Percentiles rank a stretch among this genome's conserved stretches.
These are phyloP conservation scores for Batrachochytrium dendrobatidis DNA, from an alignment of 371 early-diverging fungal species.

Conservation along the genomic window DNA sequence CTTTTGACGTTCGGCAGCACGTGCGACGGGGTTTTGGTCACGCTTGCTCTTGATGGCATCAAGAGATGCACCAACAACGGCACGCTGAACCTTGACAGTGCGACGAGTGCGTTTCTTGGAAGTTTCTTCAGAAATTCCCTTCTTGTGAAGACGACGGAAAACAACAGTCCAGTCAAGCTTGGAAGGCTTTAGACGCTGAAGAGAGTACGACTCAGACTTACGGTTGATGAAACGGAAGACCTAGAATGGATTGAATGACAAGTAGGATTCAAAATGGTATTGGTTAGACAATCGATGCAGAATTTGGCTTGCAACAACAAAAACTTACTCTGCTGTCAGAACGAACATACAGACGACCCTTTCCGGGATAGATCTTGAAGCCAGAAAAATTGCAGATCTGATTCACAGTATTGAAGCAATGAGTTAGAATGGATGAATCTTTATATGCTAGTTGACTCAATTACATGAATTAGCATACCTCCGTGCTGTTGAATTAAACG, in stretches of 20 bases:
- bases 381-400: conserved; percentile 86
- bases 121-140: conserved; percentile 93
- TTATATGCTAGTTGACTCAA: too few species aligned
- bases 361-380: conserved; percentile 97
- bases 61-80: conserved; percentile 89
- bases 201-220: conserved; percentile 92
- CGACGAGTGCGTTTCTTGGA: conserved; percentile 90
- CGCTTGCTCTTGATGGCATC: conserved; percentile 94
- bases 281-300: neutral
- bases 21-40: conserved; percentile 88
- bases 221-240: conserved; percentile 93
- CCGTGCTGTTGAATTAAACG: too few species aligned
- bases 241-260: conserved; percentile 31
- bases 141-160: conserved; percentile 96
- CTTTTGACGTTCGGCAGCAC: conserved; percentile 84
- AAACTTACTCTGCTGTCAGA: conserved; percentile 71
- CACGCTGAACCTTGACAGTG: conserved; percentile 90
- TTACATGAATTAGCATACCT: too few species aligned
- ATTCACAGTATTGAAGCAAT: too few species aligned
- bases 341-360: conserved; percentile 89
- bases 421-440: too few species aligned
- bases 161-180: conserved; percentile 95
- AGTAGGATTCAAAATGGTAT: conserved; percentile 2
- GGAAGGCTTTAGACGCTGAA: conserved; percentile 93
- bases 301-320: neutral